Conservation (phyloP, 73 alveolate species). For the Paramecium primaurelia region DNA sequence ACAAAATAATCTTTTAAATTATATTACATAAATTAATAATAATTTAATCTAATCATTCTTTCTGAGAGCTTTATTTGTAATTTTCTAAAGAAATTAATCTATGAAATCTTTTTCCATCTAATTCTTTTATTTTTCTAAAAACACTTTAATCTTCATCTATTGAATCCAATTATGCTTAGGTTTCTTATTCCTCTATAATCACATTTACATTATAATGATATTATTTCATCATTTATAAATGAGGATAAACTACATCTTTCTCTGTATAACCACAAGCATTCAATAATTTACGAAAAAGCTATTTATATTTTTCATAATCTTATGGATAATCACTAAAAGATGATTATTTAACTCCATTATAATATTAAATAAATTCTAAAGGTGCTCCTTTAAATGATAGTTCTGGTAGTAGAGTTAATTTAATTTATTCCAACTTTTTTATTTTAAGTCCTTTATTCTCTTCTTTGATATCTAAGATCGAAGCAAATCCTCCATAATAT, state of each 20-base stretch:
- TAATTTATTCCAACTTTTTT: not conserved
- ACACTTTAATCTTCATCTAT: not conserved
- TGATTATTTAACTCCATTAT: not conserved
- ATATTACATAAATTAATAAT: not conserved
- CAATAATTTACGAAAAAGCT: not conserved
- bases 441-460: not conserved
- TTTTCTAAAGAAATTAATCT: not conserved
- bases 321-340: not conserved
- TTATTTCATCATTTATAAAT: not conserved
- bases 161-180: not conserved
- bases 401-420: not conserved
- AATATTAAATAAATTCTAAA: not conserved
- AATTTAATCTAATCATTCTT: not conserved
- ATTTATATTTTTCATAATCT: not conserved
- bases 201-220: not conserved
- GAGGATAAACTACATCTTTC: not conserved
- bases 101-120: not conserved
- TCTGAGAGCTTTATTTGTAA: not conserved
- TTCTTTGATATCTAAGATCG: not conserved
- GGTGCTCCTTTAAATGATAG: conserved; percentile 5
- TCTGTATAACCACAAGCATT: not conserved
- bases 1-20: not conserved
- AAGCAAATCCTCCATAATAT: not conserved
- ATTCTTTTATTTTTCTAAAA: not conserved
- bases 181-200: not conserved